Base-by-base conservation (phyloP, 2,329 filamentous ascomycete species). In the Pyrenochaeta sp. region DNA sequence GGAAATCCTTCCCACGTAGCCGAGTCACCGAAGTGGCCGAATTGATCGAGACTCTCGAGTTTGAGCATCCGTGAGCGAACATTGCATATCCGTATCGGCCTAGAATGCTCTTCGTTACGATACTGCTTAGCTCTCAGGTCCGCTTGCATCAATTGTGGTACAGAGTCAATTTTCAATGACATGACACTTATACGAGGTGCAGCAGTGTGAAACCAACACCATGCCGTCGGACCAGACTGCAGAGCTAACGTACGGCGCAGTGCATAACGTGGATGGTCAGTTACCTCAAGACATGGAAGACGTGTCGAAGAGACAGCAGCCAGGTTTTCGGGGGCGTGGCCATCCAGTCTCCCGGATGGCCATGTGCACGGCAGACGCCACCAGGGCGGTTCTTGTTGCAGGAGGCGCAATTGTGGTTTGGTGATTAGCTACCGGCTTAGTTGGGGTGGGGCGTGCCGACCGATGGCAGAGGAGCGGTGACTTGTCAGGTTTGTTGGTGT, bases 401-500 rank as follows among this genome's bases (percentile, higher is more conserved):
- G 39, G 51, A 45, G 60, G 60, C 60, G 57, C 35, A 42, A 32
- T 33, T 18, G 21, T 11, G 32, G 12, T 12, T 27, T 27, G 48
- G 48, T 49, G 45, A 62, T 62, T 60, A 46, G 59, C 32, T 44
- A 31, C 37, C 20, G 2, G 10, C 14, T 42, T 7, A 23, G 36
- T 32, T 23, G 48, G 35, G n/a, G 58, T 58, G 58, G 55, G 52
- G 33, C 49, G 27, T 27, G 29, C n/a, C 45, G 33, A 43, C 49
- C 51, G 49, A 37, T 54, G 53, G 56, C 53, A 37, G 40, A 41
- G 23, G 30, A 35, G 59, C 59, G 56, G 56, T 59, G 40, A 53
- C 36, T 45, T 48, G 47, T 27, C 39, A 27, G 23, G 23, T 15
- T 10, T 14, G 4, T 21, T 40, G 44, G 20, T 32, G 40, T 50